Percentiles rank a stretch among this genome's conserved stretches.
phyloP scores from a whole-genome alignment of 768 basidiomycete species.

The Kwoniella sp. region DNA sequence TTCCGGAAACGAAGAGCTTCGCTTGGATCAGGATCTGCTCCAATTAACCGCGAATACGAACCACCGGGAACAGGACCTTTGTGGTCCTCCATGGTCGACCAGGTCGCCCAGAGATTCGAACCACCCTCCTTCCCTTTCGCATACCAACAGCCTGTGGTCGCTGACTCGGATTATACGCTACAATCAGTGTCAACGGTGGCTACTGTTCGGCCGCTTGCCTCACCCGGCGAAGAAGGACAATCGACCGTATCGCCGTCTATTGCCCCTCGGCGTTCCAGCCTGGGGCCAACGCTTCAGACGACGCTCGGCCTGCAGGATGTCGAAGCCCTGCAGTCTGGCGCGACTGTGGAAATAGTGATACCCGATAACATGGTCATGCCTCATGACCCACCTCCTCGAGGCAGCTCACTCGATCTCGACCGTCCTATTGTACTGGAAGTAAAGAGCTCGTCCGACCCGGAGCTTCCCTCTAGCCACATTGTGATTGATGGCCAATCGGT shows the following conservation, averaged over 20 bases:
- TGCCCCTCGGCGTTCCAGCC: constrained; percentile 25
- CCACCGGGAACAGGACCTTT: constrained; percentile 11
- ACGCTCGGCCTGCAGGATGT: constrained; percentile 27
- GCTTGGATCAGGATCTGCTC: constrained; percentile 10
- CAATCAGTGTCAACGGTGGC: constrained; percentile 39
- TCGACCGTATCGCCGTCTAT: not conserved
- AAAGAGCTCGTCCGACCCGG: constrained; percentile 11
- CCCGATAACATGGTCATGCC: constrained; percentile 38
- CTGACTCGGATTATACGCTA: constrained; percentile 37
- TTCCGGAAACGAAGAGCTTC: constrained; percentile 27
- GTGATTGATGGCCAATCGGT: constrained; percentile 27
- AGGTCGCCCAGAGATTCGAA: constrained; percentile 31
- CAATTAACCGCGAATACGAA: constrained; percentile 18
- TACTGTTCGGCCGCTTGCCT: constrained; percentile 35
- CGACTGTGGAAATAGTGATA: constrained; percentile 22
- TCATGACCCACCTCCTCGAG: constrained; percentile 41
- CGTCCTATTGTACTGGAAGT: constrained; percentile 3
- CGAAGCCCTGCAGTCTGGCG: not conserved
- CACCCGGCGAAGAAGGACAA: constrained; percentile 14
- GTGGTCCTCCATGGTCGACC: constrained; percentile 36
- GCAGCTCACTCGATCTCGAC: constrained; percentile 36
- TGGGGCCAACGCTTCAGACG: constrained; percentile 4
- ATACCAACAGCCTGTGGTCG: constrained; percentile 36
- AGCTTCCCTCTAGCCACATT: constrained; percentile 10
- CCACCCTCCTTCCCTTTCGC: constrained; percentile 30